Conservation (phyloP, 129 eudicot species). For the sunflower (Helianthus annuus) region DNA sequence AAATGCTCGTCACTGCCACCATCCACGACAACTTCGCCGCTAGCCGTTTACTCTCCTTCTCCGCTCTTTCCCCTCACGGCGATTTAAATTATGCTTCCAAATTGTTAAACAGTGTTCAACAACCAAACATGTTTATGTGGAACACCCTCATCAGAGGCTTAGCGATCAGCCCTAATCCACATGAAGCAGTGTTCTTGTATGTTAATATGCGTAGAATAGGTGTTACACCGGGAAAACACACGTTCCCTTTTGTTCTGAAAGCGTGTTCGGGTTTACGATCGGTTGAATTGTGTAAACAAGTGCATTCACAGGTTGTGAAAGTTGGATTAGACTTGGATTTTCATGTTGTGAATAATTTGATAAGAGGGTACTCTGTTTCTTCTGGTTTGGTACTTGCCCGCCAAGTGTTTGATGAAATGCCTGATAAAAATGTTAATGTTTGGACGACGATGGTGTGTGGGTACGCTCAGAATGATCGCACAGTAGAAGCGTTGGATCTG, state of each 20-base stretch:
- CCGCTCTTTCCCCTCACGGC: slow-evolving; percentile 59
- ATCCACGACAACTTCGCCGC: slow-evolving; percentile 77
- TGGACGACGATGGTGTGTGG: slow-evolving; percentile 92
- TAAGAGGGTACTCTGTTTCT: slow-evolving; percentile 54
- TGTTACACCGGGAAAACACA: slow-evolving; percentile 67
- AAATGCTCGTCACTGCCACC: slow-evolving; percentile 69
- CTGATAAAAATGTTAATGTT: slow-evolving; percentile 51
- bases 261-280: slow-evolving; percentile 48
- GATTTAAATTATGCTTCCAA: slow-evolving; percentile 58
- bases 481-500: slow-evolving; percentile 50
- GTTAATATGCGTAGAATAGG: slow-evolving; percentile 48
- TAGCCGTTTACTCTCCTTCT: slow-evolving; percentile 67
- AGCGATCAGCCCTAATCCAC: slow-evolving; percentile 50
- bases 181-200: slow-evolving; percentile 44
- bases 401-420: slow-evolving; percentile 58
- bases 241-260: slow-evolving; percentile 77
- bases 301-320: slow-evolving; percentile 55
- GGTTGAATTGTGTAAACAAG: slow-evolving; percentile 39
- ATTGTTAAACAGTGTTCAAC: slow-evolving; percentile 32
- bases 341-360: slow-evolving; percentile 67
- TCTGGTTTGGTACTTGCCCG: slow-evolving; percentile 52
- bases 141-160: slow-evolving; percentile 81
- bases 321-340: slow-evolving; percentile 60
- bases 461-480: slow-evolving; percentile 54
- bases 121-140: slow-evolving; percentile 81